phyloP scores from a whole-genome alignment of 192 early-diverging fungal genomes.

The Backusella sp. region DNA sequence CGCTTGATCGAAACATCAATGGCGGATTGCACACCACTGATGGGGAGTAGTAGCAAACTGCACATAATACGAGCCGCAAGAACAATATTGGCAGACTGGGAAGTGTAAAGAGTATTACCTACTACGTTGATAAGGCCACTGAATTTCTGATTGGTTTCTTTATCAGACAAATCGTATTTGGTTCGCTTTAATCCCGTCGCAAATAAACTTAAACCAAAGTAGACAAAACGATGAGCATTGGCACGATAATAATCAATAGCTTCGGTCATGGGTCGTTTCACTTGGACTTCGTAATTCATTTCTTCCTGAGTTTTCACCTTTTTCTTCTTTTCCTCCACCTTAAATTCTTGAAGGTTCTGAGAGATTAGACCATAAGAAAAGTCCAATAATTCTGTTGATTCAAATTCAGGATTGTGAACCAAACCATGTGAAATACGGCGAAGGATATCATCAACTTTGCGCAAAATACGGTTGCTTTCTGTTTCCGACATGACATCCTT shows the following conservation, averaged over 20 bases:
- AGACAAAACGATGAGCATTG: slow-evolving; percentile 90
- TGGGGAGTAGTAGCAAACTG: slow-evolving; percentile 64
- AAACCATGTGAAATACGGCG: slow-evolving; percentile 74
- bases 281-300: slow-evolving; percentile 70
- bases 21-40: slow-evolving; percentile 67
- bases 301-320: slow-evolving; percentile 55
- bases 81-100: slow-evolving; percentile 66
- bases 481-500: slow-evolving; percentile 87
- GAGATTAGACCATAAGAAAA: slow-evolving; percentile 86
- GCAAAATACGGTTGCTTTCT: slow-evolving; percentile 69
- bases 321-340: slow-evolving; percentile 56
- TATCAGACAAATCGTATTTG: slow-evolving; percentile 53
- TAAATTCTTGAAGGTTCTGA: slow-evolving; percentile 78
- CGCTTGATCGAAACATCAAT: slow-evolving; percentile 76
- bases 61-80: slow-evolving; percentile 72
- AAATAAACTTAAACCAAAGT: slow-evolving; percentile 90
- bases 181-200: slow-evolving; percentile 62
- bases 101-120: slow-evolving; percentile 83
- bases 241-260: slow-evolving; percentile 76
- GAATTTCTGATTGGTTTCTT: slow-evolving; percentile 66
- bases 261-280: slow-evolving; percentile 58
- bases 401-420: slow-evolving; percentile 70
- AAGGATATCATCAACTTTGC: slow-evolving; percentile 81
- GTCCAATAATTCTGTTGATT: slow-evolving; percentile 64
- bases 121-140: slow-evolving; percentile 81